Percentiles rank a stretch among this genome's conserved stretches.
Evolutionary conservation across 2,329 filamentous ascomycete genomes (phyloP).

Genomic region (Cercospora brassicicola): DNA sequence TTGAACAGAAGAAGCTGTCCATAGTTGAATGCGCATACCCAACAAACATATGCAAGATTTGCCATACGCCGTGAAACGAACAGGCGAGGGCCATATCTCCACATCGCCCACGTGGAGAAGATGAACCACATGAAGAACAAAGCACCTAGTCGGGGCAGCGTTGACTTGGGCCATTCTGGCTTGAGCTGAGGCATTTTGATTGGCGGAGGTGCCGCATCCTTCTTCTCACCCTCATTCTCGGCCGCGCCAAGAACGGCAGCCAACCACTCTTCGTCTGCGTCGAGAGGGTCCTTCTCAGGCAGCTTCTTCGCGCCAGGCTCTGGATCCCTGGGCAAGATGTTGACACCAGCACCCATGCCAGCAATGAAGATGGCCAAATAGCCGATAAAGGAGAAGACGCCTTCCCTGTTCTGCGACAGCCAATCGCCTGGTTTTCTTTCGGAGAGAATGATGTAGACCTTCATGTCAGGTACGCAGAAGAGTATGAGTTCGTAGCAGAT

Average conservation of each 20-base stretch:
- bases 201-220: conserved; percentile 19
- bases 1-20: conserved; percentile 79
- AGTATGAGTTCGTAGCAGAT: conserved; percentile 72
- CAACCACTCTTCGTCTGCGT: conserved; percentile 42
- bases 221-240: conserved; percentile 22
- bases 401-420: conserved; percentile 88
- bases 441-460: conserved; percentile 78
- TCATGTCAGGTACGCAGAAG: conserved; percentile 69
- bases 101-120: conserved; percentile 67
- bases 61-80: conserved; percentile 83
- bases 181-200: conserved; percentile 27
- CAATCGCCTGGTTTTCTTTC: conserved; percentile 67
- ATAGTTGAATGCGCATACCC: conserved; percentile 89
- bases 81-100: conserved; percentile 70
- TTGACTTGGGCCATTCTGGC: conserved; percentile 31
- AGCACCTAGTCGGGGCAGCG: conserved; percentile 55
- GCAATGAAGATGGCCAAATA: conserved; percentile 94
- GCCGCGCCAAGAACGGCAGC: conserved; percentile 36
- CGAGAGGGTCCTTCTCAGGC: conserved; percentile 30
- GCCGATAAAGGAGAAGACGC: conserved; percentile 89
- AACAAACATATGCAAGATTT: conserved; percentile 90
- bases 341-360: conserved; percentile 79
- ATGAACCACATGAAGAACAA: conserved; percentile 71
- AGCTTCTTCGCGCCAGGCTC: conserved; percentile 26
- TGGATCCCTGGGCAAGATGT: conserved; percentile 64